phyloP scores from a whole-genome alignment of 352 stramenopile species.

The Phytopythium helicoides region DNA sequence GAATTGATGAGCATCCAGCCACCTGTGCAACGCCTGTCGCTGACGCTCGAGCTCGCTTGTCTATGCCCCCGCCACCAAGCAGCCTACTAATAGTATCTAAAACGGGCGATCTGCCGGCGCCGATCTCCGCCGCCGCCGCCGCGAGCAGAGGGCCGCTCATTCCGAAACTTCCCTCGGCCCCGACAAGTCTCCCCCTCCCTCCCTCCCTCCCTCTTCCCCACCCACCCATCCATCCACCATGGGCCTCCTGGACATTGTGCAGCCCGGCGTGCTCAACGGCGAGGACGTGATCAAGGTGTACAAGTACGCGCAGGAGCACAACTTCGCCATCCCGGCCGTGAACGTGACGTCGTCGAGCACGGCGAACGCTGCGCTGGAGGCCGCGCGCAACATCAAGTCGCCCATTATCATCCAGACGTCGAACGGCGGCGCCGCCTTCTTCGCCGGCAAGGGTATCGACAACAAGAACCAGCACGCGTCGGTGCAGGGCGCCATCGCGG shows the following conservation, averaged over 20 bases:
- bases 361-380: constrained; percentile 96
- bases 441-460: constrained; percentile 95
- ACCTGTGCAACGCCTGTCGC: too few species aligned
- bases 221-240: constrained; percentile 32
- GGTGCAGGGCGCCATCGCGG: constrained; percentile 75
- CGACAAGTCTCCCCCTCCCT: constrained; percentile 9
- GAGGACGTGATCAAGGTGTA: constrained; percentile 90
- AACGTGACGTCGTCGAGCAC: too few species aligned
- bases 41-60: too few species aligned
- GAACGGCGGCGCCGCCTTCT: constrained; percentile 97
- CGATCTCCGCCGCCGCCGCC: too few species aligned
- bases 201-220: not conserved
- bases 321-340: constrained; percentile 97
- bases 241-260: constrained; percentile 83
- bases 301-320: constrained; percentile 91
- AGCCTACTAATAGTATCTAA: too few species aligned
- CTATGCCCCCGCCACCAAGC: too few species aligned
- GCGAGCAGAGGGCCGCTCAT: too few species aligned
- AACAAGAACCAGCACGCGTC: constrained; percentile 93
- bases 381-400: constrained; percentile 94
- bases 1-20: too few species aligned
- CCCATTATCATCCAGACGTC: constrained; percentile 99
- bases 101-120: too few species aligned
- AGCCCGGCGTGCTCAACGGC: constrained; percentile 84
- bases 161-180: constrained; percentile 32